A percentile compares a stretch with the other conserved stretches of the same genome.
Conservation (phyloP, 306 rosid species). For the Glycine soja region DNA sequence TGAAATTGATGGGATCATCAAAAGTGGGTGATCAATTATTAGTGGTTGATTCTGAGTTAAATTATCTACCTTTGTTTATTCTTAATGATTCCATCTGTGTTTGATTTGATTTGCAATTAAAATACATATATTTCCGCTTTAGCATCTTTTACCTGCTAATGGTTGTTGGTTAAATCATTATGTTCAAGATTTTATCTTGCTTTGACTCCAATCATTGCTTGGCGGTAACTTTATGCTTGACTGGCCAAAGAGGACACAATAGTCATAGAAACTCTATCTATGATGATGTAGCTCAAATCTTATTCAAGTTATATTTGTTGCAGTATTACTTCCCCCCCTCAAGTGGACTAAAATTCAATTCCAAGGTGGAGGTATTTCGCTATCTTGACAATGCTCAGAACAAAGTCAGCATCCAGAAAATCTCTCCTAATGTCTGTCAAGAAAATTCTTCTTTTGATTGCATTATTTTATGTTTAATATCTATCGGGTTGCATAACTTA, state of each 20-base stretch:
- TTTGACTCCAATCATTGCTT: slow-evolving; percentile 1
- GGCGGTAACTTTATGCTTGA: slow-evolving; percentile 8
- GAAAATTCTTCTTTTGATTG: slow-evolving; percentile 44
- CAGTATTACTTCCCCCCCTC: slow-evolving; percentile 74
- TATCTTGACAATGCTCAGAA: slow-evolving; percentile 53
- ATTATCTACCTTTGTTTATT: not conserved
- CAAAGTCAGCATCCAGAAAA: slow-evolving; percentile 50
- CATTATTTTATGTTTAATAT: slow-evolving; percentile 30
- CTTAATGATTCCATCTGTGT: not conserved
- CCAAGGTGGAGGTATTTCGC: slow-evolving; percentile 67
- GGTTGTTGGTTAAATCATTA: not conserved
- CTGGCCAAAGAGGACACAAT: not conserved
- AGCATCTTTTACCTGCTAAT: not conserved
- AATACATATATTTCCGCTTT: slow-evolving; percentile 13
- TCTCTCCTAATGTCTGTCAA: slow-evolving; percentile 64
- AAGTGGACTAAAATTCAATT: slow-evolving; percentile 61
- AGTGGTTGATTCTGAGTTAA: slow-evolving; percentile 5
- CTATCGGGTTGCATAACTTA: slow-evolving; percentile 42
- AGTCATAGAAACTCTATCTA: slow-evolving; percentile 31
- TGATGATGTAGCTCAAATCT: slow-evolving; percentile 40
- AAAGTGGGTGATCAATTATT: not conserved
- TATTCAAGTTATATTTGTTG: slow-evolving; percentile 48
- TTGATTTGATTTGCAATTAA: slow-evolving; percentile 7
- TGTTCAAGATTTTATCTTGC: slow-evolving; percentile 8
- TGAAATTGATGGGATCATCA: not conserved